Evolutionary conservation across 75 land plant species (phyloP), one percentile per base, ranked within the genome.

Genomic region (Cupressus sempervirens): DNA sequence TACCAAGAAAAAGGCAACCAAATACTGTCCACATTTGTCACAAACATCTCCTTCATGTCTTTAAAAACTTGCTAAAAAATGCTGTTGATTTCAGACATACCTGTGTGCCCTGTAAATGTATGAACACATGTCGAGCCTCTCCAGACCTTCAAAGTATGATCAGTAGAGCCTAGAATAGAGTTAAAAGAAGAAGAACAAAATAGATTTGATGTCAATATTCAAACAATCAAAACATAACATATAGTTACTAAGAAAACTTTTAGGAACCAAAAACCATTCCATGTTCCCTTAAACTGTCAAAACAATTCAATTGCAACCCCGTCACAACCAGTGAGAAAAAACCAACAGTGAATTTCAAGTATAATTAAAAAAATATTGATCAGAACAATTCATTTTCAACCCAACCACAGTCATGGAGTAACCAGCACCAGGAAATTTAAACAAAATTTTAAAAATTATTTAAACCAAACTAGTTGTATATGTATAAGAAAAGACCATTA

Each of bases 141-240:
- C 99, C 99, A 98, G 54, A 96, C 84, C 83, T 94, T 98, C 53
- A 98, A 35, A 29, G 95, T 98, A 30, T 90, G 84, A 84, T 98
- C 99, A 88, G 91, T 96, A 73, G 99, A 96, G 85, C 98, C 99
- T 98, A 86, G 4, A 0, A 72, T 67, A 83, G 26, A 82, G 83
- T 43, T 38, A 41, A 79, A 77, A 40, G 26, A 8, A 40, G 11
- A 43, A 77, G 13, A 43, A 77, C 20, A 3, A 7, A 43, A 77
- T 26, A 41, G 0, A 43, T 40, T 77, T 40, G 23, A 40, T 10
- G 29, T 77, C 12, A 43, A 26, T 36, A 77, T 40, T 26, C 43
- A 77, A 41, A 23, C 46, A 7, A 77, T 77, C 45, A 40, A 26
- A 10, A 40, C n/a, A 43, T 26, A 43, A 15, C 48, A 77, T 41